Evolutionary conservation across 176 grass and related monocot species (phyloP).

Genomic region (Musa beccarii): DNA sequence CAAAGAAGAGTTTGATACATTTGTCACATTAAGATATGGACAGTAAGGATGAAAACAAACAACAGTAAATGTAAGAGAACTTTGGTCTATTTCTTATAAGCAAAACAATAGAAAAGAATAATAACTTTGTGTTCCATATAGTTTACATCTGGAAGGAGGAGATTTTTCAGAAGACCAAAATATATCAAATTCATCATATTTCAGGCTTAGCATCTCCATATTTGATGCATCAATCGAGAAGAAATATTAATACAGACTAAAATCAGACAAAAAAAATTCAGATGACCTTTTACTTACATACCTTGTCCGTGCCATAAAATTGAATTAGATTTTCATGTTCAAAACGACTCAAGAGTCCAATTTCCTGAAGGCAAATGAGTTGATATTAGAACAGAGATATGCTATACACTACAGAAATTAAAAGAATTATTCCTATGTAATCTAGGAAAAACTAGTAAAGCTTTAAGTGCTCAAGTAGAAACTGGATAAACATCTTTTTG

Average conservation of each 20-base stretch:
- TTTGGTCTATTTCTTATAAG: no score
- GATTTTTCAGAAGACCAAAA: no score
- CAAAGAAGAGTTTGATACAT: no score
- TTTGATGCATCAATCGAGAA: neutral
- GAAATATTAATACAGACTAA: neutral
- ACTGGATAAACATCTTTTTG: neutral
- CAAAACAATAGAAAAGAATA: no score
- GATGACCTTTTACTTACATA: slow-evolving; percentile 24
- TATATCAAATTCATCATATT: neutral
- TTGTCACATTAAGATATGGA: no score
- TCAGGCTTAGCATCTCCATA: neutral
- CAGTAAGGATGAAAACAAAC: no score
- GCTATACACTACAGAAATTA: no score
- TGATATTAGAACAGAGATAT: neutral
- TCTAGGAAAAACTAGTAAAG: neutral
- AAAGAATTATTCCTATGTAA: no score
- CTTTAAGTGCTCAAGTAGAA: neutral
- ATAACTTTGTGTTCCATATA: no score
- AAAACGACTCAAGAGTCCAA: slow-evolving; percentile 79
- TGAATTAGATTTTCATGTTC: slow-evolving; percentile 87
- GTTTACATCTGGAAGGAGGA: no score
- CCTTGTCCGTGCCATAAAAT: slow-evolving; percentile 85
- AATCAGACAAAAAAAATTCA: neutral
- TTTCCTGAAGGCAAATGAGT: slow-evolving; percentile 51
- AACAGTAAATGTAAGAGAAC: no score